Conservation (phyloP, 306 rosid species). For the Canavalia gladiata region DNA sequence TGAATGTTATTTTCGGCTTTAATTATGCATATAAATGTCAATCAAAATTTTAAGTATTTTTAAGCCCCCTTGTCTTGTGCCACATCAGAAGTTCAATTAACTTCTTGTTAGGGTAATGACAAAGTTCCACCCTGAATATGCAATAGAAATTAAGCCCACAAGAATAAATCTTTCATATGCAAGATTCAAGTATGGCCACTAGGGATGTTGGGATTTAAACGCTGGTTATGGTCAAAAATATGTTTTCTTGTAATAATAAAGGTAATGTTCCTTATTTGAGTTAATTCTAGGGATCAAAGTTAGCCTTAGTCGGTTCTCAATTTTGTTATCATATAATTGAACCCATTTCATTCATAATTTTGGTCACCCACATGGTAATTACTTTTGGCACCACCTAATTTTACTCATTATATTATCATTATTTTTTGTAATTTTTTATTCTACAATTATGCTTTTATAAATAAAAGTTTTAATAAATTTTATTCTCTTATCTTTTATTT, state of each 20-base stretch:
- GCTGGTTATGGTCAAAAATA: not conserved
- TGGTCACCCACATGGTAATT: too few species aligned
- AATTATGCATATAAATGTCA: slow-evolving; percentile 27
- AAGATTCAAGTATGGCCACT: not conserved
- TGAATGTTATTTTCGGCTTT: slow-evolving; percentile 38
- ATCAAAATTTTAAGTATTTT: slow-evolving; percentile 17
- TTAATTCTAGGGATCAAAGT: not conserved
- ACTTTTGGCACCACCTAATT: too few species aligned
- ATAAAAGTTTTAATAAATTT: too few species aligned
- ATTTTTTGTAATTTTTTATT: too few species aligned
- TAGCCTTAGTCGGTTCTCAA: not conserved
- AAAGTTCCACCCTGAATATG: not conserved
- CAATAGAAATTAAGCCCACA: not conserved
- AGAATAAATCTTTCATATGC: not conserved
- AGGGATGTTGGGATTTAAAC: not conserved
- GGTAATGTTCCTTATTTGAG: not conserved
- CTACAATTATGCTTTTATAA: too few species aligned
- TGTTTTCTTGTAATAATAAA: not conserved
- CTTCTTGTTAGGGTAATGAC: not conserved
- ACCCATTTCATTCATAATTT: too few species aligned
- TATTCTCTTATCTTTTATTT: too few species aligned
- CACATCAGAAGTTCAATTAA: not conserved
- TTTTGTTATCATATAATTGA: too few species aligned
- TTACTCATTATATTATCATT: too few species aligned
- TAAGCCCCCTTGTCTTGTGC: not conserved